Conservation (phyloP, 2,329 filamentous ascomycete genomes). For the Sporothrix mexicana region DNA sequence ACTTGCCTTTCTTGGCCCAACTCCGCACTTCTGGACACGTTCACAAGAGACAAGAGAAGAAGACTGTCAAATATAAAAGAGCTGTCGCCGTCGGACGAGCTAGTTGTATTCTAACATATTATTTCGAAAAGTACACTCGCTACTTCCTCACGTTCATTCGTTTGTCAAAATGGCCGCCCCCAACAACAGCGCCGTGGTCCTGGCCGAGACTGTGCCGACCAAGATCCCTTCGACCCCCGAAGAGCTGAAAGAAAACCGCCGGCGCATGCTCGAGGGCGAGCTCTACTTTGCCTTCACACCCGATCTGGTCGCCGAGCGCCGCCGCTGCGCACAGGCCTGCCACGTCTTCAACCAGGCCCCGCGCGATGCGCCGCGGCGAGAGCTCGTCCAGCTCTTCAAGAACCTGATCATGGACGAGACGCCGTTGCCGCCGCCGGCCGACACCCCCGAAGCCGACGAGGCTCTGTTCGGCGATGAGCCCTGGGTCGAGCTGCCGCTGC, state of each 20-base stretch:
- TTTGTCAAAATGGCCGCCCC: neutral
- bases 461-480: constrained; percentile 66
- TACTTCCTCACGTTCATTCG: neutral
- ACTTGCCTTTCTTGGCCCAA: constrained; percentile 2
- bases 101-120: neutral
- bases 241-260: constrained; percentile 55
- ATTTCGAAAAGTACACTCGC: no score
- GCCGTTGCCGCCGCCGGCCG: constrained; percentile 63
- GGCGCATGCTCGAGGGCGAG: constrained; percentile 69
- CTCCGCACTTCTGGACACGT: neutral
- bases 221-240: constrained; percentile 40
- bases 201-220: constrained; percentile 18
- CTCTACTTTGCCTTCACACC: constrained; percentile 77
- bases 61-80: neutral
- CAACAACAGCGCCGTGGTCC: constrained; percentile 17
- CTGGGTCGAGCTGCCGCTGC: constrained; percentile 69
- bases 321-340: constrained; percentile 67
- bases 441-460: constrained; percentile 68
- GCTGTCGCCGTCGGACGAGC: neutral
- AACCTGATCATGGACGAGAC: constrained; percentile 57
- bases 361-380: constrained; percentile 64
- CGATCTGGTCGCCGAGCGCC: constrained; percentile 66
- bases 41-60: neutral
- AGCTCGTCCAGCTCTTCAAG: constrained; percentile 69
- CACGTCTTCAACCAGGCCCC: constrained; percentile 63